A percentile compares a stretch with the other conserved stretches of the same genome.
phyloP scores from a whole-genome alignment of 1,284 basidiomycete species.

The Naganishia sp. region DNA sequence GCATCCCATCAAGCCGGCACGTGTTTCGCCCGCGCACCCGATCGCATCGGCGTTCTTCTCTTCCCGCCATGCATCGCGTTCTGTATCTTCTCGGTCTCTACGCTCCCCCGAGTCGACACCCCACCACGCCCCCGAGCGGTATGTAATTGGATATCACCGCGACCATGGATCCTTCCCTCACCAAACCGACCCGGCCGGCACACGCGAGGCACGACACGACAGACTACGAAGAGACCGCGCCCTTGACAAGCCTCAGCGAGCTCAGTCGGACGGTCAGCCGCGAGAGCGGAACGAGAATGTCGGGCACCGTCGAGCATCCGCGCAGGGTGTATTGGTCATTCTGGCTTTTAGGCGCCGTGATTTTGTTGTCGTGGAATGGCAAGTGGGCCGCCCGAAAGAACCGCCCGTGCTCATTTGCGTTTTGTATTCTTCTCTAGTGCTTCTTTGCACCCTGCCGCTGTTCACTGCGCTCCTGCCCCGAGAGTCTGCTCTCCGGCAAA shows the following conservation, averaged over 20 bases:
- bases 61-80: too few species aligned
- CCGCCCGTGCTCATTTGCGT: not conserved
- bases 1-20: too few species aligned
- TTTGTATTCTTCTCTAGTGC: slow-evolving; percentile 37
- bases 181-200: not conserved
- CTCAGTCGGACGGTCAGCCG: slow-evolving; percentile 24
- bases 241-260: slow-evolving; percentile 16
- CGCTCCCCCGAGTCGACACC: too few species aligned
- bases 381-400: slow-evolving; percentile 30
- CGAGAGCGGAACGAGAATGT: slow-evolving; percentile 7
- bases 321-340: slow-evolving; percentile 39
- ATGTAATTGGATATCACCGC: too few species aligned
- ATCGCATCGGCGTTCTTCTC: too few species aligned
- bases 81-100: too few species aligned
- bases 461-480: slow-evolving; percentile 44
- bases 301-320: slow-evolving; percentile 59
- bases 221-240: slow-evolving; percentile 15
- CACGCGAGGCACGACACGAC: slow-evolving; percentile 9
- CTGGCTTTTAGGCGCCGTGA: slow-evolving; percentile 52
- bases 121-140: too few species aligned
- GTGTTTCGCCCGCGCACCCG: too few species aligned
- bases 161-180: too few species aligned
- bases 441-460: slow-evolving; percentile 51
- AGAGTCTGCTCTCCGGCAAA: slow-evolving; percentile 37
- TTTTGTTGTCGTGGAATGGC: slow-evolving; percentile 53